These are phyloP conservation scores for Bolboschoenoplectus hybrid DNA, from an alignment of 202 grass and related monocot genomes.

Conservation along the genomic window DNA sequence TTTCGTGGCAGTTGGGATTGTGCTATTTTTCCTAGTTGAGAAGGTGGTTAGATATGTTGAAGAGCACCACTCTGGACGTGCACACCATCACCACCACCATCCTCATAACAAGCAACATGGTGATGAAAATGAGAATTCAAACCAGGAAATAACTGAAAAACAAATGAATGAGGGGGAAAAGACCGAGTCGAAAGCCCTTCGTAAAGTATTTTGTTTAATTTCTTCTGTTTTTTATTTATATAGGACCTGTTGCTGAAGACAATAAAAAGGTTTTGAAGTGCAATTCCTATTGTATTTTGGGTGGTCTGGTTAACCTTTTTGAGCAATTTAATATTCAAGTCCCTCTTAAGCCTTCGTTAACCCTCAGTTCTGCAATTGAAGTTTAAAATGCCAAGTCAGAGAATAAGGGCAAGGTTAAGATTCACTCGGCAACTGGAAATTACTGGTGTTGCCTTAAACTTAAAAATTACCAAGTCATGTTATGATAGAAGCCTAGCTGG, in stretches of 20 bases:
- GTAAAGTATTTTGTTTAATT: slow-evolving; percentile 57
- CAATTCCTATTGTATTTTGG: background rate
- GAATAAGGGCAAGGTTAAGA: background rate
- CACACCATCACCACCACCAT: slow-evolving; percentile 75
- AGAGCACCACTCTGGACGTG: slow-evolving; percentile 59
- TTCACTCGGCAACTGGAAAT: slow-evolving; percentile 8
- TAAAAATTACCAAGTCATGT: background rate
- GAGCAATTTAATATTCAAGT: slow-evolving; percentile 11
- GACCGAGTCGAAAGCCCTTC: slow-evolving; percentile 52
- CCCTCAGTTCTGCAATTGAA: background rate
- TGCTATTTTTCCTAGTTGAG: slow-evolving; percentile 94
- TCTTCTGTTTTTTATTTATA: slow-evolving; percentile 18
- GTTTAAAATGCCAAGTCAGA: background rate
- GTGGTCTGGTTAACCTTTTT: background rate
- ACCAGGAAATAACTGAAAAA: slow-evolving; percentile 36
- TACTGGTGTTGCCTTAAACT: slow-evolving; percentile 10
- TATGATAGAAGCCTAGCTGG: background rate
- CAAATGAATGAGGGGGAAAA: slow-evolving; percentile 46
- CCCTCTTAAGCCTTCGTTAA: slow-evolving; percentile 2
- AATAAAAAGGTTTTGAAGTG: slow-evolving; percentile 27
- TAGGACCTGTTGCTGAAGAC: background rate
- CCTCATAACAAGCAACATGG: slow-evolving; percentile 39
- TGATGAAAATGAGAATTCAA: slow-evolving; percentile 38
- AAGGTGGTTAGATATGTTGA: slow-evolving; percentile 98
- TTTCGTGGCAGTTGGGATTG: slow-evolving; percentile 79